These are phyloP conservation scores for Tolypocladium tropicale DNA, from an alignment of 2,329 filamentous ascomycete genomes.

Conservation along the genomic window DNA sequence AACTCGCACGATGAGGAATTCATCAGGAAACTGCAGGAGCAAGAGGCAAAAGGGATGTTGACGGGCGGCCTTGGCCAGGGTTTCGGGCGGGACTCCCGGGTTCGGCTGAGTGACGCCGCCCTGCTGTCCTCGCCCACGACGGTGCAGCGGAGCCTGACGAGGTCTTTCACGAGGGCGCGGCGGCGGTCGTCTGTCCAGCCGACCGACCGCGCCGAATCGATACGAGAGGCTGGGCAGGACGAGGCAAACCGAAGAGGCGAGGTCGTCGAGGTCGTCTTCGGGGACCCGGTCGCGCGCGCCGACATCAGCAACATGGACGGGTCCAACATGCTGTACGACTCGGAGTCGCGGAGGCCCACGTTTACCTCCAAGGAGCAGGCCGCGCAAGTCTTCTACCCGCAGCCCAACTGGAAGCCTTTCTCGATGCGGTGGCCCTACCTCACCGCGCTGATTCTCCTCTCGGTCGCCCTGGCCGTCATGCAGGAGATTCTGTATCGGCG, in stretches of 20 bases:
- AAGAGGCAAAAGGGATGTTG: constrained; percentile 43
- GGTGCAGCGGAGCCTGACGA: constrained; percentile 24
- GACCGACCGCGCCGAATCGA: constrained; percentile 25
- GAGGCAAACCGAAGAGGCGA: constrained; percentile 51
- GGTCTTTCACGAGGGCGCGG: constrained; percentile 32
- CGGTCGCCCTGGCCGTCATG: constrained; percentile 37
- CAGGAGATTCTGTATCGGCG: constrained; percentile 46
- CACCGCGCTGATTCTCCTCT: constrained; percentile 39
- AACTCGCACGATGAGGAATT: constrained; percentile 34
- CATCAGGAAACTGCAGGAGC: constrained; percentile 32
- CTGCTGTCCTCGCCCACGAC: constrained; percentile 29
- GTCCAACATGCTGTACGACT: constrained; percentile 17
- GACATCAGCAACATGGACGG: constrained; percentile 43
- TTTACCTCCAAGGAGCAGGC: constrained; percentile 23
- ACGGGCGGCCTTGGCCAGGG: constrained; percentile 50
- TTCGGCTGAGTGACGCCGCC: constrained; percentile 42
- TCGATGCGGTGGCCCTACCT: constrained; percentile 56
- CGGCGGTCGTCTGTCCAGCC: constrained; percentile 13
- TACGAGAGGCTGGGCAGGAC: constrained; percentile 41
- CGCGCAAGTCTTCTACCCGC: constrained; percentile 47
- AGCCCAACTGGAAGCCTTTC: constrained; percentile 57
- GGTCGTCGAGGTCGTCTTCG: constrained; percentile 47
- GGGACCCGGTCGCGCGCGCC: constrained; percentile 27
- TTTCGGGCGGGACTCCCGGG: constrained; percentile 33
- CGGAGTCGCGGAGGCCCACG: constrained; percentile 25